These are phyloP conservation scores for Fusarium sp. DNA, from an alignment of 2,329 filamentous ascomycete species.

Conservation along the genomic window DNA sequence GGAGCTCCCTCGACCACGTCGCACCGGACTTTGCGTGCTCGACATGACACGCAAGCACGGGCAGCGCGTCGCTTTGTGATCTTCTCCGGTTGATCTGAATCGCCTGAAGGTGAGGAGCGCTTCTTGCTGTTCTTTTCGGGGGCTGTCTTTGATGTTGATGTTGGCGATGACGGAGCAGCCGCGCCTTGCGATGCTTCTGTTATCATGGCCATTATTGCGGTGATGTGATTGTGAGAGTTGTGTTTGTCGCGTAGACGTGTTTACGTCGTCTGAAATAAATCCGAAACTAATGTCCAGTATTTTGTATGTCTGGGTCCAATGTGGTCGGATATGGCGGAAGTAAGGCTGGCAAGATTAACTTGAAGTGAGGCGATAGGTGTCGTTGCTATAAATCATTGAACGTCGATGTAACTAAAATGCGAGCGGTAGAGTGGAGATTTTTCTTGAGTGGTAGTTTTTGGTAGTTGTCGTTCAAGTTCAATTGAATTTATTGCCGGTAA, in stretches of 20 bases:
- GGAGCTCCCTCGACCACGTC: constrained; percentile 91
- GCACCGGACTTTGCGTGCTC: constrained; percentile 90
- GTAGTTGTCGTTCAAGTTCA: constrained; percentile 16
- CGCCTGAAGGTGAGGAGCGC: constrained; percentile 48
- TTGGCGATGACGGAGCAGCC: constrained; percentile 47
- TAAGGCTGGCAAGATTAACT: constrained; percentile 9
- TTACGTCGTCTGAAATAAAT: background rate
- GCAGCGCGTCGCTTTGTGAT: constrained; percentile 85
- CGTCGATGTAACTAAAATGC: constrained; percentile 21
- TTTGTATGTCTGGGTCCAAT: background rate
- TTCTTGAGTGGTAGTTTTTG: background rate
- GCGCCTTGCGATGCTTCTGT: constrained; percentile 44
- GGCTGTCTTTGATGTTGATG: constrained; percentile 46
- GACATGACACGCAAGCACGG: constrained; percentile 89
- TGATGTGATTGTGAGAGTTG: constrained; percentile 4
- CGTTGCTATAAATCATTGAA: constrained; percentile 36
- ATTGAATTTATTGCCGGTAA: constrained; percentile 6
- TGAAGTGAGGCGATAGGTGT: constrained; percentile 7
- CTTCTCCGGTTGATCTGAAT: constrained; percentile 57
- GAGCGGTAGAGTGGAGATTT: constrained; percentile 45
- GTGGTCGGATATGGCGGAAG: constrained; percentile 13
- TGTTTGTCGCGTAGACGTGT: background rate
- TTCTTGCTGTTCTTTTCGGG: constrained; percentile 52
- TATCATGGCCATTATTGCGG: constrained; percentile 35
- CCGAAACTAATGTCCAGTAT: background rate